Conservation (phyloP, 1,284 basidiomycete genomes). For the Leccinum pseudoinsigne region DNA sequence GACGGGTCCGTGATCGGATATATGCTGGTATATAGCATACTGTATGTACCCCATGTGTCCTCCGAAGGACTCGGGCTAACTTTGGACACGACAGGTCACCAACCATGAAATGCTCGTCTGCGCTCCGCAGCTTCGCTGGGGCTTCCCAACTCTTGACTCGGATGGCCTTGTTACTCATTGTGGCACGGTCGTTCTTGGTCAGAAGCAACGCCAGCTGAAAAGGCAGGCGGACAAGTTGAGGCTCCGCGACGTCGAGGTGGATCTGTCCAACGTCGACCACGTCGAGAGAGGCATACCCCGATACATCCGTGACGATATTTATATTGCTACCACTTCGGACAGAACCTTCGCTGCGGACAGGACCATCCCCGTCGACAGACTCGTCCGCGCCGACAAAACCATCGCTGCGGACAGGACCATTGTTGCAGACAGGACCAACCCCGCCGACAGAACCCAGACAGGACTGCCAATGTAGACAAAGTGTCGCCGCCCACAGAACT, state of each 20-base stretch:
- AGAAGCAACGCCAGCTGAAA: conserved; percentile 24
- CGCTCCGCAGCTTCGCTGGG: conserved; percentile 36
- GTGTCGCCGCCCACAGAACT: too few species aligned
- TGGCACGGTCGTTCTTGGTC: conserved; percentile 34
- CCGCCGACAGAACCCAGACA: too few species aligned
- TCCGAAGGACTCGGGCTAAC: not conserved
- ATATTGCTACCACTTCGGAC: not conserved
- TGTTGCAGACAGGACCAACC: too few species aligned
- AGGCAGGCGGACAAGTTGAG: conserved; percentile 1
- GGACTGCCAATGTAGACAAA: not conserved
- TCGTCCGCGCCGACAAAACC: not conserved
- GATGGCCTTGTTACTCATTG: conserved; percentile 19
- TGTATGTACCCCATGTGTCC: conserved; percentile 13
- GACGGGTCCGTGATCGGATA: conserved; percentile 30
- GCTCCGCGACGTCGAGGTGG: conserved; percentile 2
- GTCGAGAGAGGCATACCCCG: conserved; percentile 30
- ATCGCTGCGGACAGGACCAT: not conserved
- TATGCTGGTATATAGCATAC: conserved; percentile 30
- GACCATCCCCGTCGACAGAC: too few species aligned
- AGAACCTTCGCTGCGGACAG: too few species aligned
- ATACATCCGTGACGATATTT: conserved; percentile 18
- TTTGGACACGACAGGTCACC: conserved; percentile 17
- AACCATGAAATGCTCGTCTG: conserved; percentile 35
- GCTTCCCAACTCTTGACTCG: conserved; percentile 19
- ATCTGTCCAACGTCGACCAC: conserved; percentile 28